Conservation (phyloP, 306 rosid genomes). For the Oemleria cerasiformis region DNA sequence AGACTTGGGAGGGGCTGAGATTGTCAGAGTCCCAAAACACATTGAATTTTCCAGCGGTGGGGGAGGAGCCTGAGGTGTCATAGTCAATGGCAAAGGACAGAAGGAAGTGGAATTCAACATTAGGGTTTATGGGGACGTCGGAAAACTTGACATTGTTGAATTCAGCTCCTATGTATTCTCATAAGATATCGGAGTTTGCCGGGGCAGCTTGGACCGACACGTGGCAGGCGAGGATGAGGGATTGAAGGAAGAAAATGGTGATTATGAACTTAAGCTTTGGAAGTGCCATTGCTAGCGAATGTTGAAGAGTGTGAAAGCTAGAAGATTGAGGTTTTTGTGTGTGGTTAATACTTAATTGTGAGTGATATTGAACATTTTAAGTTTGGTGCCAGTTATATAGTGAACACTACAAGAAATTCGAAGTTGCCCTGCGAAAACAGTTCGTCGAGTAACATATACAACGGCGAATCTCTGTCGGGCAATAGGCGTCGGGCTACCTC, state of each 20-base stretch:
- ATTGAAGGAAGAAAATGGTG: constrained; percentile 27
- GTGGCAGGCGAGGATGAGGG: constrained; percentile 21
- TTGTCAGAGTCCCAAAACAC: constrained; percentile 63
- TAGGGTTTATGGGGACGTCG: constrained; percentile 61
- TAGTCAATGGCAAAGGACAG: constrained; percentile 78
- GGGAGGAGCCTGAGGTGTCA: constrained; percentile 53
- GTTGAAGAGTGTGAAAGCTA: neutral
- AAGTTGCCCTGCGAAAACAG: too few relatives aligned
- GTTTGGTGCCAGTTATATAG: constrained; percentile 5
- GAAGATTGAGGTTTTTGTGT: neutral
- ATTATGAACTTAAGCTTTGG: constrained; percentile 30
- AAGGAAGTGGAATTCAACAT: constrained; percentile 66
- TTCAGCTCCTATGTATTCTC: constrained; percentile 82
- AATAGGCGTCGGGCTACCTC: too few relatives aligned
- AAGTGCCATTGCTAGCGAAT: constrained; percentile 26
- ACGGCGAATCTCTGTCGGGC: too few relatives aligned
- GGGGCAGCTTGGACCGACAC: constrained; percentile 27
- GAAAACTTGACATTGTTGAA: constrained; percentile 57
- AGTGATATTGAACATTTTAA: neutral
- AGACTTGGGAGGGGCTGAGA: constrained; percentile 65
- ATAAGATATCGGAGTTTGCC: constrained; percentile 42
- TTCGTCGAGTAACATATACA: too few relatives aligned
- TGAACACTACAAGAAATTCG: too few relatives aligned
- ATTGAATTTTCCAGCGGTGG: constrained; percentile 67
- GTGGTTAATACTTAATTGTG: neutral